Evolutionary conservation across 306 rosid species (phyloP).

Genomic region (Vigna reflexopilosa): DNA sequence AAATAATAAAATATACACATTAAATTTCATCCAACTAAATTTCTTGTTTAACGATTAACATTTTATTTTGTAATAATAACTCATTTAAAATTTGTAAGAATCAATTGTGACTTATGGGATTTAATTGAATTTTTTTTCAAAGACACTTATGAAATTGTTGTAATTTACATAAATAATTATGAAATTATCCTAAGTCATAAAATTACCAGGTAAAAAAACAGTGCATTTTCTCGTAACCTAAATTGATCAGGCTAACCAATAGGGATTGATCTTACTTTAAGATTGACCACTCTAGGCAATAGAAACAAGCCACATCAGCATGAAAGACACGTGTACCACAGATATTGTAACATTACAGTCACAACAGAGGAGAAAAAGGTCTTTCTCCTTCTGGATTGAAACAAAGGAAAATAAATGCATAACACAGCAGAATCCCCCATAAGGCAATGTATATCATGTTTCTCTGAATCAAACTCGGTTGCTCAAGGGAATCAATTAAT

Average conservation of each 20-base stretch:
- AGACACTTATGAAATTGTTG: too few relatives aligned
- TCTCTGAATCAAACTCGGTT: constrained; percentile 7
- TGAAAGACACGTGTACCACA: constrained; percentile 17
- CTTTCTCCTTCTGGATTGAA: background rate
- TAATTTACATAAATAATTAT: too few relatives aligned
- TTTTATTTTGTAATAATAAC: too few relatives aligned
- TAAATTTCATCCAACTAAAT: too few relatives aligned
- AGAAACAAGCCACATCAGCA: constrained; percentile 38
- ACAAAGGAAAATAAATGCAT: background rate
- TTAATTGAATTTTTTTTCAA: too few relatives aligned
- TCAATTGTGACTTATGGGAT: too few relatives aligned
- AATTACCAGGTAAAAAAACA: too few relatives aligned
- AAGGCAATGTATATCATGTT: background rate
- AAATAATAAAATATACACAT: too few relatives aligned
- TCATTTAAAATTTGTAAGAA: too few relatives aligned
- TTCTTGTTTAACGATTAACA: too few relatives aligned
- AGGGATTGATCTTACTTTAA: constrained; percentile 38
- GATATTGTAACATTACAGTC: background rate
- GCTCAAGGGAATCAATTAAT: constrained; percentile 9
- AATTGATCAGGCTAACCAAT: constrained; percentile 4
- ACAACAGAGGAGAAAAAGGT: background rate
- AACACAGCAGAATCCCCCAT: background rate
- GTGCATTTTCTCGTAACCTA: too few relatives aligned
- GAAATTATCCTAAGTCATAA: background rate
- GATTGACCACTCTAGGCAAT: constrained; percentile 17